Evolutionary conservation across 805 yeast genomes (phyloP).

Genomic region (Lachancea waltii): DNA sequence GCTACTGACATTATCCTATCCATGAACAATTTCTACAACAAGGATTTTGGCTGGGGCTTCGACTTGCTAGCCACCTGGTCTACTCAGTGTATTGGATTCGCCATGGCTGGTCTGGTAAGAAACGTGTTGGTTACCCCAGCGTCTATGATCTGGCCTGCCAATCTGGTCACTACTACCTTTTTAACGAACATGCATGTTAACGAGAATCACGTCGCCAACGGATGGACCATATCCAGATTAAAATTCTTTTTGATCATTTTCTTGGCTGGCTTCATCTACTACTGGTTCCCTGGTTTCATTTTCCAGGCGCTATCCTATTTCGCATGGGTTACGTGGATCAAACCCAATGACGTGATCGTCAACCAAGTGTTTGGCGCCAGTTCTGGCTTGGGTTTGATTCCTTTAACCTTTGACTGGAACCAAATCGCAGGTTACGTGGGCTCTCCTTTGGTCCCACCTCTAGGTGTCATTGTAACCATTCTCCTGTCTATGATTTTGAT

Average conservation of each 20-base stretch:
- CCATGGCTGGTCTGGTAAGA: slow-evolving; percentile 57
- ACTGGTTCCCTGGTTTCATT: slow-evolving; percentile 57
- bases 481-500: slow-evolving; percentile 43
- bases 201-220: slow-evolving; percentile 15
- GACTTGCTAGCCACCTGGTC: slow-evolving; percentile 46
- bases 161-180: slow-evolving; percentile 43
- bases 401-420: slow-evolving; percentile 64
- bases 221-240: slow-evolving; percentile 41
- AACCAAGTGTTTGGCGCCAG: slow-evolving; percentile 59
- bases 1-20: slow-evolving; percentile 53
- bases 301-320: slow-evolving; percentile 54
- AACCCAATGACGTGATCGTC: slow-evolving; percentile 46
- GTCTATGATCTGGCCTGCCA: slow-evolving; percentile 66
- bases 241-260: slow-evolving; percentile 42
- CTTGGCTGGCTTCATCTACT: slow-evolving; percentile 40
- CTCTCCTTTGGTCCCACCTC: slow-evolving; percentile 61
- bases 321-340: slow-evolving; percentile 45
- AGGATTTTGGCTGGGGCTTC: slow-evolving; percentile 47
- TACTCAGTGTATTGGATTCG: slow-evolving; percentile 61
- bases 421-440: slow-evolving; percentile 44
- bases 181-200: slow-evolving; percentile 18
- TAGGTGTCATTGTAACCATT: slow-evolving; percentile 39
- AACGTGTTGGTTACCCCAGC: slow-evolving; percentile 57
- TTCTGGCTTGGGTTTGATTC: slow-evolving; percentile 58
- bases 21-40: slow-evolving; percentile 42